Evolutionary conservation across 2,329 filamentous ascomycete genomes (phyloP), one percentile per base, ranked within the genome.

Genomic region (Thielaviopsis cerberus): DNA sequence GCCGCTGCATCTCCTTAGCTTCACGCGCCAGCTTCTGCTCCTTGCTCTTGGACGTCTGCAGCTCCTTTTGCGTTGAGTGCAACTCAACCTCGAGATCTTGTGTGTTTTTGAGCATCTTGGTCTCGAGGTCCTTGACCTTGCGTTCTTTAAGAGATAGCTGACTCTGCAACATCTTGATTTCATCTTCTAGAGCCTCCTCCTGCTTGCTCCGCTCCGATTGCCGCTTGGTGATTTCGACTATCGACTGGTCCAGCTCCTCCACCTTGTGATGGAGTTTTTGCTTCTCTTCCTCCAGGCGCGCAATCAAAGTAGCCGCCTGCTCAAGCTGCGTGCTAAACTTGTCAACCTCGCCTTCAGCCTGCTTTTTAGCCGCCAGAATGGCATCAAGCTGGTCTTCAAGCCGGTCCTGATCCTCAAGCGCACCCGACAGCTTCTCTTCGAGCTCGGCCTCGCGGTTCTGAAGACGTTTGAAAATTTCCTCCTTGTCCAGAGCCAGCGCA

Each of bases 401-500:
- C 57, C 84, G 83, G 67, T 97, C 91, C 68, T 97, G 91, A 64
- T 99, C 94, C 23, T 94, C 86, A 61, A 97, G 81, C 27, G 91
- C 91, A 45, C 87, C 91, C 41, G 88, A 80, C 26, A 99, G 78
- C 72, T 97, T 96, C 66, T 98, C 94, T 56, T 85, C 87, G 3
- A 99, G 78, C 67, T 98, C 91, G 11, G 82, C 78, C 70, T 98
- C 92, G n/a, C 92, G 85, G 57, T 84, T 74, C 67, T 96, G 92
- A 23, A 98, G 76, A n/a, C 94, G 82, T 67, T 91, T 94, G 75
- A 97, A 98, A 61, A 99, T 98, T 66, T 98, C 92, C 67, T 99
- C 94, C 68, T 98, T 98, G 70, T 99, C 92, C 4, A 98, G 74
- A 0, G 92, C 92, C 50, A 98, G 76, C n/a, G 91, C 88, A 54